Conservation (phyloP, 2,329 filamentous ascomycete species). For the Scedosporium minutisporum region DNA sequence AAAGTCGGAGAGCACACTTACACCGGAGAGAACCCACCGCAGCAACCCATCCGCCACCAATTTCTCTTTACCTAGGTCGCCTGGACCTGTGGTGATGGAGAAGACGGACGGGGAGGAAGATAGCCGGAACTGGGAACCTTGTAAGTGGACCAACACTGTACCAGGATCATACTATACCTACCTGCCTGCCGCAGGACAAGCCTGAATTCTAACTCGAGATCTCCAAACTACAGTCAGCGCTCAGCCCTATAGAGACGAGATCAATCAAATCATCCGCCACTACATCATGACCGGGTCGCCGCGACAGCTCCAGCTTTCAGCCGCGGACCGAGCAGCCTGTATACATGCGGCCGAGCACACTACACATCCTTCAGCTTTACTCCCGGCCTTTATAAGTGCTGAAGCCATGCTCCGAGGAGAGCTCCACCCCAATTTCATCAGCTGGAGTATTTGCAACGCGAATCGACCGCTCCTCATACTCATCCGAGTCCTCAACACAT, state of each 20-base stretch:
- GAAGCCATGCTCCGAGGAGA: slow-evolving; percentile 64
- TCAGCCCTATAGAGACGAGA: slow-evolving; percentile 69
- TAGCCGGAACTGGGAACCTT: neutral
- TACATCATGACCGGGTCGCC: slow-evolving; percentile 61
- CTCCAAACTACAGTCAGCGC: slow-evolving; percentile 49
- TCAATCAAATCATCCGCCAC: slow-evolving; percentile 62
- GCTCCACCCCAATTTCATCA: slow-evolving; percentile 74
- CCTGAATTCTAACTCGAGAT: neutral
- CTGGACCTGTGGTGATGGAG: slow-evolving; percentile 5
- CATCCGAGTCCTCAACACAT: slow-evolving; percentile 55
- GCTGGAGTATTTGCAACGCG: slow-evolving; percentile 76
- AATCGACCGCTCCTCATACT: slow-evolving; percentile 65
- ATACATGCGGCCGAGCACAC: slow-evolving; percentile 63
- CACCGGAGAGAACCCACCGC: neutral
- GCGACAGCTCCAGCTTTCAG: slow-evolving; percentile 64
- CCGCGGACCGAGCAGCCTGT: slow-evolving; percentile 36
- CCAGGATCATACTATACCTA: neutral
- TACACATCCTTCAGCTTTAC: slow-evolving; percentile 67
- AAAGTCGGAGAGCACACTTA: neutral
- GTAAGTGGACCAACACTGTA: neutral
- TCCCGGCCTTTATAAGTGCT: slow-evolving; percentile 46
- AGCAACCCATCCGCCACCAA: neutral
- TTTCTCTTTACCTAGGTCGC: slow-evolving; percentile 7
- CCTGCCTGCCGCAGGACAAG: neutral
- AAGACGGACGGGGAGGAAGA: neutral